Evolutionary conservation across 179 eudicot species (phyloP).

Genomic region (Carnegiea gigantea): DNA sequence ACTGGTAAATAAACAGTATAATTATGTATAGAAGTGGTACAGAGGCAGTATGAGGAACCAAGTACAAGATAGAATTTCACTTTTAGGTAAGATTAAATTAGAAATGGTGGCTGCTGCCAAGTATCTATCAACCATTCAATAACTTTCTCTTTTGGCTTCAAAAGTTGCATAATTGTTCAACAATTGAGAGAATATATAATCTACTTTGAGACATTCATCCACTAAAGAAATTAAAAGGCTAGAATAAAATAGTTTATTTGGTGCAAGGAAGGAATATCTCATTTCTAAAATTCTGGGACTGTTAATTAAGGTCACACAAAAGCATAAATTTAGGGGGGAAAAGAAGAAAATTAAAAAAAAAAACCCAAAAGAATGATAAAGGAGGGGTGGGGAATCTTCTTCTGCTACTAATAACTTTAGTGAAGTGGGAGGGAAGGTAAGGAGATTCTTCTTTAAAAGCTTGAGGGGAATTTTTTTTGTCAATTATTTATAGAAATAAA

Average conservation of each 20-base stretch:
- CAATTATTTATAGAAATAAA: background rate
- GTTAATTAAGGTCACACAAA: slow-evolving; percentile 45
- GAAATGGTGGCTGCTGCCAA: slow-evolving; percentile 37
- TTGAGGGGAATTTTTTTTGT: slow-evolving; percentile 7
- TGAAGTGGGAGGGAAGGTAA: slow-evolving; percentile 82
- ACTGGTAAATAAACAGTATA: background rate
- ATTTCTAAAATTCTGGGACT: slow-evolving; percentile 57
- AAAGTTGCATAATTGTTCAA: slow-evolving; percentile 48
- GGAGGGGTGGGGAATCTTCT: slow-evolving; percentile 64
- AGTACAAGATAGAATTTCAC: background rate
- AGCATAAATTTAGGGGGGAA: slow-evolving; percentile 24
- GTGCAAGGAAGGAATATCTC: slow-evolving; percentile 78
- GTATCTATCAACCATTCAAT: slow-evolving; percentile 59
- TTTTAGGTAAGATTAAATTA: slow-evolving; percentile 5
- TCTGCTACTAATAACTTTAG: slow-evolving; percentile 62
- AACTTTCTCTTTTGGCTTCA: slow-evolving; percentile 48
- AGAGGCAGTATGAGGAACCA: background rate
- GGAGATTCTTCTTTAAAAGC: slow-evolving; percentile 48
- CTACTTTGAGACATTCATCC: slow-evolving; percentile 37
- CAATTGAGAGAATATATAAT: slow-evolving; percentile 23
- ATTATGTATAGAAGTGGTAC: background rate
- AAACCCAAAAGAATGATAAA: slow-evolving; percentile 52
- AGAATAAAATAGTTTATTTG: slow-evolving; percentile 47
- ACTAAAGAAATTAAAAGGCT: background rate
- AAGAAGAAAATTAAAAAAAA: background rate